phyloP scores from a whole-genome alignment of 2,329 filamentous ascomycete species.

The Pleomassaria siparia region DNA sequence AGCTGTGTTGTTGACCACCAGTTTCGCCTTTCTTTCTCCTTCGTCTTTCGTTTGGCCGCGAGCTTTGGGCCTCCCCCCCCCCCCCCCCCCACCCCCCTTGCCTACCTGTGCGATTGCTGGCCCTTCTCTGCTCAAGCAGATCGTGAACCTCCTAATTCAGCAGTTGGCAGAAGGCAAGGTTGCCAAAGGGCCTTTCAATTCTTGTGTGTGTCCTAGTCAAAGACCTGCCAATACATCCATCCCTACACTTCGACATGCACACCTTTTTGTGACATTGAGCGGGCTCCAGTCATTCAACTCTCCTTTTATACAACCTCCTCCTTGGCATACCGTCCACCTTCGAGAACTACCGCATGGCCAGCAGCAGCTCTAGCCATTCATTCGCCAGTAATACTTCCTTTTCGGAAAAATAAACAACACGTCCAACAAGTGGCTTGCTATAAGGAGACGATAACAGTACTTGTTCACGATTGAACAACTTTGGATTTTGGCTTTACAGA shows the following conservation, averaged over 20 bases:
- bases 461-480: conserved; percentile 2
- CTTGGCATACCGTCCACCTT: conserved; percentile 16
- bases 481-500: conserved; percentile 3
- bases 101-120: no score
- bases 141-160: conserved; percentile 5
- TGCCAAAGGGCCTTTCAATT: conserved; percentile 15
- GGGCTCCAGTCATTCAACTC: conserved; percentile 36
- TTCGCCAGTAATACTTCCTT: conserved; percentile 22
- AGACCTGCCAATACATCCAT: conserved; percentile 19
- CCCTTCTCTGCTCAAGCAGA: conserved; percentile 2
- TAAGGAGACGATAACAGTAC: conserved; percentile 28
- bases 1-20: conserved; percentile 38
- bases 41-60: conserved; percentile 33
- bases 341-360: conserved; percentile 28
- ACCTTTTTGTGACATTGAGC: conserved; percentile 29
- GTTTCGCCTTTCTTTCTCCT: conserved; percentile 38
- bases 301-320: conserved; percentile 8
- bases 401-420: conserved; percentile 22
- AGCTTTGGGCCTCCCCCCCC: conserved; percentile 11
- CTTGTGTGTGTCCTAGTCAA: conserved; percentile 5
- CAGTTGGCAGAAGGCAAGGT: conserved; percentile 3
- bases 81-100: no score
- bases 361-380: conserved; percentile 22
- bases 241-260: conserved; percentile 30
- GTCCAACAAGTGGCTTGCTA: conserved; percentile 27